Conservation (phyloP, 495 filamentous ascomycete genomes). For the Penicillium salamii region DNA sequence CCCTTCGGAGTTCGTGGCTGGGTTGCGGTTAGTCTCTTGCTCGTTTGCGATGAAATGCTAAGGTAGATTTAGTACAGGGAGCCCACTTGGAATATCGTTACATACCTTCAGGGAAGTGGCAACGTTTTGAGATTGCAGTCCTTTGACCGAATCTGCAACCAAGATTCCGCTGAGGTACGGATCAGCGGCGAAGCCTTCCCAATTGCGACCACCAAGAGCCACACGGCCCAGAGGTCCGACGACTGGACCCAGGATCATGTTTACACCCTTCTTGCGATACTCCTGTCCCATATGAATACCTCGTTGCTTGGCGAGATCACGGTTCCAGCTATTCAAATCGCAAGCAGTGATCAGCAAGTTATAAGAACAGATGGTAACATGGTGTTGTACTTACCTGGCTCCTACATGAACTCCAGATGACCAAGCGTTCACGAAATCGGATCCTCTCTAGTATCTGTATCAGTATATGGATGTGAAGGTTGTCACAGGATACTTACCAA, state of each 20-base stretch:
- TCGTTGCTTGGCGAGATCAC: slow-evolving; percentile 44
- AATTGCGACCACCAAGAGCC: slow-evolving; percentile 77
- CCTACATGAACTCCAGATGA: slow-evolving; percentile 55
- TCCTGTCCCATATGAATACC: slow-evolving; percentile 54
- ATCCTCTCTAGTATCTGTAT: slow-evolving; percentile 32
- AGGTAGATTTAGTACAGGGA: not conserved
- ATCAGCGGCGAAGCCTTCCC: slow-evolving; percentile 78
- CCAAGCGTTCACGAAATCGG: slow-evolving; percentile 59
- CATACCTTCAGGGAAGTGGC: slow-evolving; percentile 67
- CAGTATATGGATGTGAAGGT: not conserved
- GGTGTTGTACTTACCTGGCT: slow-evolving; percentile 22
- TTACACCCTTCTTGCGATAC: slow-evolving; percentile 53
- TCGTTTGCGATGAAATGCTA: not conserved
- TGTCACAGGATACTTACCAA: slow-evolving; percentile 23
- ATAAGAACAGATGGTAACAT: not conserved
- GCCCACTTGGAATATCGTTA: not conserved
- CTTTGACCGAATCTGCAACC: slow-evolving; percentile 56
- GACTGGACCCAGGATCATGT: slow-evolving; percentile 59
- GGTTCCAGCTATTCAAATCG: slow-evolving; percentile 52
- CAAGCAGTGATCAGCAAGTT: slow-evolving; percentile 16
- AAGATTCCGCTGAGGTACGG: slow-evolving; percentile 64
- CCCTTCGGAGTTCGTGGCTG: not conserved
- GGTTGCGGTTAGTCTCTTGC: not conserved
- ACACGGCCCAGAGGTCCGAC: slow-evolving; percentile 73
- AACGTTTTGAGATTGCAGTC: slow-evolving; percentile 68